These are phyloP conservation scores for Crassisporium funariophilum DNA, from an alignment of 768 basidiomycete species.

Conservation along the genomic window DNA sequence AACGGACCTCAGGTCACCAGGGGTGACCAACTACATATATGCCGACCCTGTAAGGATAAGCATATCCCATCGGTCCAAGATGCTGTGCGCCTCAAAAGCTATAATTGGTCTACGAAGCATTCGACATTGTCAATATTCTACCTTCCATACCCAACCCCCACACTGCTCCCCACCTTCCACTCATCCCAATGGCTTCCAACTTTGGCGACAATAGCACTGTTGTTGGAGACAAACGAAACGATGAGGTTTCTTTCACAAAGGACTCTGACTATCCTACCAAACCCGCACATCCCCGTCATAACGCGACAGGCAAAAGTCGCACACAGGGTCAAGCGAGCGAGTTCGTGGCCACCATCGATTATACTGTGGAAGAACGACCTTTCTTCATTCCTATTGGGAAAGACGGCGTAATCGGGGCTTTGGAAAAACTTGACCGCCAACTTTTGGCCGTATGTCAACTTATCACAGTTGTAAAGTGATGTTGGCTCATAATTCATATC, in stretches of 20 bases:
- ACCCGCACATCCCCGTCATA: not conserved
- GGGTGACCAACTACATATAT: not conserved
- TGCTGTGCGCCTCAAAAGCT: not conserved
- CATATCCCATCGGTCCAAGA: not conserved
- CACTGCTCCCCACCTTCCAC: not conserved
- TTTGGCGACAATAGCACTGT: conserved; percentile 48
- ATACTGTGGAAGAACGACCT: conserved; percentile 56
- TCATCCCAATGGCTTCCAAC: conserved; percentile 32
- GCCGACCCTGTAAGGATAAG: not conserved
- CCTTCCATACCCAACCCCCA: not conserved
- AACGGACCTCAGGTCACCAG: not conserved
- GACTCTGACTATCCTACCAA: conserved; percentile 8
- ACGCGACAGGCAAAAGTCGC: conserved; percentile 12
- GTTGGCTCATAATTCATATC: conserved; percentile 7
- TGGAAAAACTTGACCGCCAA: conserved; percentile 69
- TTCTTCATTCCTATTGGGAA: conserved; percentile 73
- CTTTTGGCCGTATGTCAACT: conserved; percentile 46
- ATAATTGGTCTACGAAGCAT: too few relatives aligned
- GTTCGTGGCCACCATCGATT: conserved; percentile 53
- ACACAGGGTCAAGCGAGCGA: conserved; percentile 23
- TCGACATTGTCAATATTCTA: too few relatives aligned
- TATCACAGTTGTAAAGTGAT: not conserved
- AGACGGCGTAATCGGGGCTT: conserved; percentile 66
- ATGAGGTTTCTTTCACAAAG: conserved; percentile 17
- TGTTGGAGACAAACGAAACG: conserved; percentile 39